These are phyloP conservation scores for Trichoderma koningiopsis DNA, from an alignment of 2,329 filamentous ascomycete genomes.

Conservation along the genomic window DNA sequence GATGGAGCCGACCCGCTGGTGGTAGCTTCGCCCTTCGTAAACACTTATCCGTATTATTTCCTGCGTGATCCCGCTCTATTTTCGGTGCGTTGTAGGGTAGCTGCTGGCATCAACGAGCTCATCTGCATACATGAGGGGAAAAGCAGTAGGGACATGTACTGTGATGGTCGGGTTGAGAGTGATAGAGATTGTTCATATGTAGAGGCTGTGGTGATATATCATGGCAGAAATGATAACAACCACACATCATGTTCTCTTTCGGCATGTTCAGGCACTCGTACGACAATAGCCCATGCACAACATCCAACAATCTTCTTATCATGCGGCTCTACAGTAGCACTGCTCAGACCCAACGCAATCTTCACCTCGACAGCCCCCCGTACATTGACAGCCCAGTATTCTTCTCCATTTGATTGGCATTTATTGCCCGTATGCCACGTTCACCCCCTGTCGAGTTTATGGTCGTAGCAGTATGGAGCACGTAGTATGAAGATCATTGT, in stretches of 20 bases:
- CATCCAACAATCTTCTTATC: background rate
- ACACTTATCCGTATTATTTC: background rate
- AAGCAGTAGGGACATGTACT: background rate
- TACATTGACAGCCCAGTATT: background rate
- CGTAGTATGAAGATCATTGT: background rate
- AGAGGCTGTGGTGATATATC: background rate
- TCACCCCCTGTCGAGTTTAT: background rate
- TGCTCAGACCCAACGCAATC: background rate
- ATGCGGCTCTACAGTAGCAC: background rate
- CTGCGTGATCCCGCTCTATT: background rate
- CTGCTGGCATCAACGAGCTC: background rate
- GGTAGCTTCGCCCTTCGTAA: no score
- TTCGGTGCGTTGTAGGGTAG: background rate
- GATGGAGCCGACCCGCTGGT: background rate
- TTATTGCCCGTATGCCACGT: background rate
- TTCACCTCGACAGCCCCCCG: background rate
- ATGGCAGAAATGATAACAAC: background rate
- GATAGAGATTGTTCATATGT: background rate
- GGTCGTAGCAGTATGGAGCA: background rate
- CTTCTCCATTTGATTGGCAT: background rate
- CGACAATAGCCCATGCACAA: background rate
- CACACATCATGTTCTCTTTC: background rate
- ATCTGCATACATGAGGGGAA: background rate
- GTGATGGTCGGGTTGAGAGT: background rate
- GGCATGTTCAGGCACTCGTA: background rate